These are phyloP conservation scores for Theobroma cacao DNA, from an alignment of 345 rosid genomes.

Conservation along the genomic window DNA sequence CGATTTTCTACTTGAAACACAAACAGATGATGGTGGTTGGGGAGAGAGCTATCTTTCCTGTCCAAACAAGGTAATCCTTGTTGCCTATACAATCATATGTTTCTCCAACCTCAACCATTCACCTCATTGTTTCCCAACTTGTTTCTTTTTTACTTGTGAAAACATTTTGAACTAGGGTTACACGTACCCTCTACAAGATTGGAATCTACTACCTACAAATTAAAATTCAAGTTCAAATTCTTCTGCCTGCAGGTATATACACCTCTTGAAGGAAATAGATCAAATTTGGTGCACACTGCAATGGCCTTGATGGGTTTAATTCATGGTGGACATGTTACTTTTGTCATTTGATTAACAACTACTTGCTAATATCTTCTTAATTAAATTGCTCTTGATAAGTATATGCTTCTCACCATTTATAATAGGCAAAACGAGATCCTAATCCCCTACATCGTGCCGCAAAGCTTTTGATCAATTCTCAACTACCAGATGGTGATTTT, in stretches of 20 bases:
- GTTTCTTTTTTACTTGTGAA: too few species aligned
- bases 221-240: too few species aligned
- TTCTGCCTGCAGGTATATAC: slow-evolving; percentile 25
- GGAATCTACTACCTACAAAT: too few species aligned
- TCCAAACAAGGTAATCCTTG: slow-evolving; percentile 10
- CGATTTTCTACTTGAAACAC: slow-evolving; percentile 5
- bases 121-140: too few species aligned
- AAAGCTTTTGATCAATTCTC: slow-evolving; percentile 66
- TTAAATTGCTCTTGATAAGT: not conserved
- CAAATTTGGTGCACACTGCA: slow-evolving; percentile 56
- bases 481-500: slow-evolving; percentile 59
- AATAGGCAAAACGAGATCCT: slow-evolving; percentile 46
- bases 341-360: too few species aligned
- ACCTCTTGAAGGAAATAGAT: slow-evolving; percentile 42
- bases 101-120: too few species aligned
- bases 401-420: not conserved
- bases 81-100: too few species aligned
- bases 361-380: not conserved
- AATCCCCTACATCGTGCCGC: slow-evolving; percentile 60
- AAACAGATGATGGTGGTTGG: slow-evolving; percentile 21
- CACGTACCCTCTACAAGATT: too few species aligned
- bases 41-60: slow-evolving; percentile 23
- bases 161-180: too few species aligned
- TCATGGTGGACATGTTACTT: not conserved
- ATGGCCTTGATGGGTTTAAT: slow-evolving; percentile 40